Percentiles rank a stretch among this genome's conserved stretches.
Evolutionary conservation across 2,329 filamentous ascomycete species (phyloP).

Genomic region (Fusarium domesticum): DNA sequence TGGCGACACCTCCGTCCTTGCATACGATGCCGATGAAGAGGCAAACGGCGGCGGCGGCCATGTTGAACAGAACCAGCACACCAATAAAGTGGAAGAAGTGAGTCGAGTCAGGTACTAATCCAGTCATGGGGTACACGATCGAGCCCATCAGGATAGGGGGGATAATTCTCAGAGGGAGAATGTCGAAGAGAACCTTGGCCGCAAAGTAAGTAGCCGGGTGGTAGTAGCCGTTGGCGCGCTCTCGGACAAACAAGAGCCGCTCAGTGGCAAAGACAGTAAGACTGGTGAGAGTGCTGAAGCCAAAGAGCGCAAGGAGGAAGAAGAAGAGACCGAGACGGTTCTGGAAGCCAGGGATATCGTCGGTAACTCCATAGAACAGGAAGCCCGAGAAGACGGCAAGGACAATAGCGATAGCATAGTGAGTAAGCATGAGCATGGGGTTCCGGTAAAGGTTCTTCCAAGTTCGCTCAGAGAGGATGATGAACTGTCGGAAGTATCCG

Average conservation of each 20-base stretch:
- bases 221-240: constrained; percentile 96
- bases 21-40: constrained; percentile 96
- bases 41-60: constrained; percentile 89
- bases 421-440: constrained; percentile 95
- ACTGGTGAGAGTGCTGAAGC: constrained; percentile 92
- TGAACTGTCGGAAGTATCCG: constrained; percentile 76
- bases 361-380: constrained; percentile 92
- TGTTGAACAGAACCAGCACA: constrained; percentile 91
- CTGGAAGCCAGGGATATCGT: constrained; percentile 96
- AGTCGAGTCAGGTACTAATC: constrained; percentile 73
- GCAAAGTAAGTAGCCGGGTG: constrained; percentile 89
- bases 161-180: constrained; percentile 88
- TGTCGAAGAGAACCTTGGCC: constrained; percentile 97
- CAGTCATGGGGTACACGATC: constrained; percentile 98
- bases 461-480: constrained; percentile 83
- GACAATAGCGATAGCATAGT: constrained; percentile 95
- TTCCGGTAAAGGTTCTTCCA: constrained; percentile 98
- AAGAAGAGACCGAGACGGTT: constrained; percentile 97
- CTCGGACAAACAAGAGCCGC: constrained; percentile 83
- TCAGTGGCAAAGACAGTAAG: constrained; percentile 92
- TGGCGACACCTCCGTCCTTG: constrained; percentile 86
- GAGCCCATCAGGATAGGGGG: constrained; percentile 93
- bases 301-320: constrained; percentile 92
- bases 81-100: constrained; percentile 92
- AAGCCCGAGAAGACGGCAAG: constrained; percentile 92